Base-by-base conservation (phyloP, 441 rosid genomes). In the Adansonia rubrostipa region DNA sequence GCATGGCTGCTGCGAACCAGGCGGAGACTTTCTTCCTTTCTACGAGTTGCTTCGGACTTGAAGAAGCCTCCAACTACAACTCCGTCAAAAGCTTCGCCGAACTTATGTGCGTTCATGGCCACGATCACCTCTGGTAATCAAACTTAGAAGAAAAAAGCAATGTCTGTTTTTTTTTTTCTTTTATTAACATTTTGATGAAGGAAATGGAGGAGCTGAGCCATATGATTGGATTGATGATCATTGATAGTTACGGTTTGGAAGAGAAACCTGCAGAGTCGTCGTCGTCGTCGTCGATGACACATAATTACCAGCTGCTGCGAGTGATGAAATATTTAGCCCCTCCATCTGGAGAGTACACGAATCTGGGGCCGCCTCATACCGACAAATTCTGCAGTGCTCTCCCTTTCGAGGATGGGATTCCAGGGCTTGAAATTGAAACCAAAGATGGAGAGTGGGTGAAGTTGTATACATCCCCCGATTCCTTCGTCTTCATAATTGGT, bases 301-400 rank as follows among this genome's bases (percentile, higher is more conserved):
- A 24, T 24, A 15, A 64, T 74, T 71, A 71, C 56, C 61, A 70
- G 3, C 11, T 80, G 15, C 40, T 78, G 6, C 15, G 82, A 2
- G 54, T 77, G 71, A 76, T 81, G 82, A 73, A 57, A 58, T 81
- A 69, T 74, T 15, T 1, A 50, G 57, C 76, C 0, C 84, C 82
- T 33, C 65, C 65, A n/a, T 1, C 40, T 1, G 54, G 15, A 6
- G 63, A 67, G 36, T 0, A 4, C 1, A 42, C 13, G 19, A 42
- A 22, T 15, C 72, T 77, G 3, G 50, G 44, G 6, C 0, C 0
- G 6, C 48, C 83, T 17, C 82, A 75, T 44, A 78, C 82, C 0
- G 78, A 83, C 17, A 75, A 80, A 56, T 24, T 40, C 0, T 3
- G 44, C 15, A 22, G 57, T 15, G 76, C 62, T 15, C 36, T 83